Base-by-base conservation (phyloP, 1,139 yeast genomes). In the Geotrichum siamense region DNA sequence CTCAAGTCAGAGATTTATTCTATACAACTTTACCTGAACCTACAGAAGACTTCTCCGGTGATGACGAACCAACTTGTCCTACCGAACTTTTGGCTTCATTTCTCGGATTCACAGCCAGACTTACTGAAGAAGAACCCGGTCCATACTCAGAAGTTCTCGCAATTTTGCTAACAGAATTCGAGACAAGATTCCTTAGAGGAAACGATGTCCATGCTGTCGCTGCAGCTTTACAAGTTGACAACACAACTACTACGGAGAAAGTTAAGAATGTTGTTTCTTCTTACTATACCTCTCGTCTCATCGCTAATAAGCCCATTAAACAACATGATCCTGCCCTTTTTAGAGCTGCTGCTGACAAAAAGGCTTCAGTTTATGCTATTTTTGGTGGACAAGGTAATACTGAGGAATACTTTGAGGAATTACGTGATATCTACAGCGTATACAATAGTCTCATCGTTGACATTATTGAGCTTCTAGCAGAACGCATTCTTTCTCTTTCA, bases 301-400 rank as follows among this genome's bases (percentile, higher is more conserved):
- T 73, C 30, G 69, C 74, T 22, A 68, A 70, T 51, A 63, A 72
- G 45, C 73, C 78, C 33, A 67, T 74, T 54, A 67, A 67, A 58
- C 67, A 69, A 48, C 79, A 81, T 61, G 79, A 74, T 54, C 74
- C 82, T 33, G 82, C 89, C 15, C 66, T 80, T 43, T 68, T 78
- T 57, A 71, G 79, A 56, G 76, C 91, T 26, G 84, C 78, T 45
- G 67, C 68, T 49, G 68, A 71, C 40, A 67, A 70, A 29, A 59
- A 68, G 35, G 87, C 93, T 44, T 69, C 73, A 51, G 66, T 87
- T 48, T 78, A 75, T 50, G 95, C 96, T 51, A 79, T 91, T 53
- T 91, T 91, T 59, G 98, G 99, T 64, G 99, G 99, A 59, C 99
- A 91, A 72, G 99, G 99, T 69, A 89, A 86, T 69, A 81, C 94